Base-by-base conservation (phyloP, 495 filamentous ascomycete species). In the Xylona heveae region DNA sequence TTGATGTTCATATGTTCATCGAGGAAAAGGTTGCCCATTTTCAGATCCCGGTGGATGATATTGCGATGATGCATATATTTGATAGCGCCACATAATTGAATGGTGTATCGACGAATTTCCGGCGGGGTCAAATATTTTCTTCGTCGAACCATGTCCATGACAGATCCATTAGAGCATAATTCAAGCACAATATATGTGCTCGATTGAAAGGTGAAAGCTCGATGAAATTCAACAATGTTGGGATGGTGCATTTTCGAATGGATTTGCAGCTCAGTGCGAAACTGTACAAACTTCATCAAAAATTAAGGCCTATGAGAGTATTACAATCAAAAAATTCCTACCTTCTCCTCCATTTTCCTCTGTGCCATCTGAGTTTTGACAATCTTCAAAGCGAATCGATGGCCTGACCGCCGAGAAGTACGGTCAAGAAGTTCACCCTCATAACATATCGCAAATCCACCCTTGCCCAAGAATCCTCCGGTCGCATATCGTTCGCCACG, bases 1-100 rank as follows among this genome's bases (percentile, higher is more conserved):
- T 99, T 95, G 35, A 93, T 67, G 44, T 95, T 92, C 90, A 99
- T 94, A 42, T 91, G 63, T 23, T 70, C 68, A 50, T 99, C 90
- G 29, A 99, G 62, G 41, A 99, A 99, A 40, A 99, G 68, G 44
- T 99, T 95, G 8, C 88, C 90, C 61, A 93, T 92, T 50, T 99
- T 99, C 31, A 99, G 51, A 51, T 99, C 90, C 24, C 90, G 71
- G 53, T 99, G 90, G 21, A 94, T 91, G 20, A 99, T 84, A 29
- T 81, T 81, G 43, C 85, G 73, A 38, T 74, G 68, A 52, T 99
- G 90, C 50, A 99, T 74, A 45, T 95, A 99, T 48, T 95, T 95
- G 44, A 99, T 77, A 13, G 84, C 90, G 16, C 90, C 85, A 35
- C 83, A 74, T 20, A 93, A 78, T 54, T 99, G 90, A 24, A 99